Evolutionary conservation across 2,329 filamentous ascomycete genomes (phyloP).

Genomic region (Delphinella strobiligena): DNA sequence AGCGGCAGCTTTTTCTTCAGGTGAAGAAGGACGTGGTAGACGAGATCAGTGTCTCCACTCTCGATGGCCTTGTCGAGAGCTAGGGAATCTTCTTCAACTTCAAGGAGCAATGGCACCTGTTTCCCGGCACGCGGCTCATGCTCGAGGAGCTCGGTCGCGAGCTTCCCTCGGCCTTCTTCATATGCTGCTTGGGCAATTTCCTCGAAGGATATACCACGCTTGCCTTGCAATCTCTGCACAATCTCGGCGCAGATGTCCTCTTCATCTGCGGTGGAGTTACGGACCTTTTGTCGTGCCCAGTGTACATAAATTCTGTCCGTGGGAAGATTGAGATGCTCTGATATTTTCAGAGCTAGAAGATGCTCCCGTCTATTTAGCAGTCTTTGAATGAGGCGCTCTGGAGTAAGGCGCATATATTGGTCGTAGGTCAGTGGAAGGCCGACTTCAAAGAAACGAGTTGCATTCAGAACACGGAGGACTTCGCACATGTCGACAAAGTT

Average conservation of each 20-base stretch:
- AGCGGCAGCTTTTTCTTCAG: constrained; percentile 84
- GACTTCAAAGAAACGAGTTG: constrained; percentile 80
- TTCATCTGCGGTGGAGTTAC: constrained; percentile 71
- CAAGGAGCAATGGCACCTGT: constrained; percentile 83
- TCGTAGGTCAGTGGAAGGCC: constrained; percentile 86
- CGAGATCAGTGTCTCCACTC: constrained; percentile 84
- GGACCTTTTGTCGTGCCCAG: constrained; percentile 93
- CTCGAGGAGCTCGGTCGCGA: constrained; percentile 84
- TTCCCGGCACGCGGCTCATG: constrained; percentile 91
- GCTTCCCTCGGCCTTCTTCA: constrained; percentile 77
- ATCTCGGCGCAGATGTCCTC: constrained; percentile 77
- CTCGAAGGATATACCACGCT: constrained; percentile 90
- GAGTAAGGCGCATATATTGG: constrained; percentile 81
- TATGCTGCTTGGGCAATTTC: constrained; percentile 86
- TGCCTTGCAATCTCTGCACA: constrained; percentile 74
- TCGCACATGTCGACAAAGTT: constrained; percentile 99
- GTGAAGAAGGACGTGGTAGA: constrained; percentile 78
- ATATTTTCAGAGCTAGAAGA: constrained; percentile 75
- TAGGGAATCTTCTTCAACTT: constrained; percentile 91
- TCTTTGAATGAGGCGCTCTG: constrained; percentile 74
- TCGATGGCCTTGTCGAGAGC: constrained; percentile 95
- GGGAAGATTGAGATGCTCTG: constrained; percentile 73
- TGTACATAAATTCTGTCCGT: constrained; percentile 89
- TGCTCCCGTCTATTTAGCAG: constrained; percentile 86
- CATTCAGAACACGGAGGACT: constrained; percentile 81